phyloP scores from a whole-genome alignment of 148 eudicot genomes.

The Rhododendron simsii region DNA sequence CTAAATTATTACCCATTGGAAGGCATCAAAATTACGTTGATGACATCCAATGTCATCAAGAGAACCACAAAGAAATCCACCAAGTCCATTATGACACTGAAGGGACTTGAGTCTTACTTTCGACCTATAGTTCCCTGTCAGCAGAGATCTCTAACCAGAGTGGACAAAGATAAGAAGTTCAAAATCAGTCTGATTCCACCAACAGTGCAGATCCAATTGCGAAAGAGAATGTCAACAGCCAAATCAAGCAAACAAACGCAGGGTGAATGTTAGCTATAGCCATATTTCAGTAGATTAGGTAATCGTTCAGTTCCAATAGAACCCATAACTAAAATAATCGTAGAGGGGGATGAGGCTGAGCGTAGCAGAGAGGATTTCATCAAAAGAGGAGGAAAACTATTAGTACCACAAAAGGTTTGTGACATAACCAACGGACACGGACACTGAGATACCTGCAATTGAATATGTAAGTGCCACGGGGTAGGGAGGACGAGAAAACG shows the following conservation, averaged over 20 bases:
- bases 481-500: background rate
- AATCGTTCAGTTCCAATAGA: background rate
- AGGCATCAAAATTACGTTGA: background rate
- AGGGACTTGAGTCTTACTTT: background rate
- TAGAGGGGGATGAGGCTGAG: background rate
- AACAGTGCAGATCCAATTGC: background rate
- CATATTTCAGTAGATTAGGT: background rate
- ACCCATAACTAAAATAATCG: background rate
- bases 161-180: background rate
- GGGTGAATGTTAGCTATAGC: background rate
- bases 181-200: background rate
- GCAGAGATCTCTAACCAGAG: background rate
- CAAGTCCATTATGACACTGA: background rate
- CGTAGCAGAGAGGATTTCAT: background rate
- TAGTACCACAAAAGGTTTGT: background rate
- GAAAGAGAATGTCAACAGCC: background rate
- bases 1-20: background rate
- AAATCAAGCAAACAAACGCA: background rate
- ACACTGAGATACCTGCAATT: background rate
- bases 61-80: background rate
- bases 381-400: background rate
- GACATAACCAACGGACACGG: background rate
- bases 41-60: background rate
- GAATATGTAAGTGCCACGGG: background rate
- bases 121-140: background rate